A percentile compares a stretch with the other conserved stretches of the same genome.
phyloP scores from a whole-genome alignment of 106 monocot genomes.

The Allium fistulosum region DNA sequence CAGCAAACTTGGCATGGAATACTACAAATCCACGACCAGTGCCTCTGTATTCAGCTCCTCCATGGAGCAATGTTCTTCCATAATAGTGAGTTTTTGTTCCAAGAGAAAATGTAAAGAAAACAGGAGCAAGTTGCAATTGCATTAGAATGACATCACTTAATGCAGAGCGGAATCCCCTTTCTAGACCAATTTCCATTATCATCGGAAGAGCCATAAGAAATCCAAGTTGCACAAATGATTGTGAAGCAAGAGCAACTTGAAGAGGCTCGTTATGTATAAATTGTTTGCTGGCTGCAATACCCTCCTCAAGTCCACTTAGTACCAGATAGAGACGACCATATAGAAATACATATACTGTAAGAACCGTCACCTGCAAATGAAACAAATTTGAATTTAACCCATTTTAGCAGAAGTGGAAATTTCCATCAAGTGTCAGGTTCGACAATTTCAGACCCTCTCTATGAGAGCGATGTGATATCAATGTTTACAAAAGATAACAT shows the following conservation, averaged over 20 bases:
- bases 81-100: conserved; percentile 98
- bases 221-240: conserved; percentile 91
- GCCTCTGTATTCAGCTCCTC: conserved; percentile 82
- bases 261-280: conserved; percentile 72
- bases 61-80: conserved; percentile 94
- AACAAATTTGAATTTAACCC: neutral
- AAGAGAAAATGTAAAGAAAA: conserved; percentile 92
- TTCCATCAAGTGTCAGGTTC: no score
- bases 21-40: conserved; percentile 96
- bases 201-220: conserved; percentile 91
- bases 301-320: conserved; percentile 94
- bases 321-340: conserved; percentile 95
- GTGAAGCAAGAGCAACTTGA: conserved; percentile 90
- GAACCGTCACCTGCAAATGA: conserved; percentile 59
- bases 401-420: neutral
- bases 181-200: conserved; percentile 98
- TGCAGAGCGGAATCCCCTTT: conserved; percentile 72
- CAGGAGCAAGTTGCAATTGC: conserved; percentile 81
- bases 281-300: conserved; percentile 47
- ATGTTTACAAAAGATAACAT: neutral
- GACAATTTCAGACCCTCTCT: neutral
- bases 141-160: conserved; percentile 85
- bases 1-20: conserved; percentile 98
- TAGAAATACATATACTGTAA: conserved; percentile 85
- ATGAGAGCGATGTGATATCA: neutral